Evolutionary conservation across 768 basidiomycete species (phyloP).

Genomic region (Candolleomyces aberdarensis): DNA sequence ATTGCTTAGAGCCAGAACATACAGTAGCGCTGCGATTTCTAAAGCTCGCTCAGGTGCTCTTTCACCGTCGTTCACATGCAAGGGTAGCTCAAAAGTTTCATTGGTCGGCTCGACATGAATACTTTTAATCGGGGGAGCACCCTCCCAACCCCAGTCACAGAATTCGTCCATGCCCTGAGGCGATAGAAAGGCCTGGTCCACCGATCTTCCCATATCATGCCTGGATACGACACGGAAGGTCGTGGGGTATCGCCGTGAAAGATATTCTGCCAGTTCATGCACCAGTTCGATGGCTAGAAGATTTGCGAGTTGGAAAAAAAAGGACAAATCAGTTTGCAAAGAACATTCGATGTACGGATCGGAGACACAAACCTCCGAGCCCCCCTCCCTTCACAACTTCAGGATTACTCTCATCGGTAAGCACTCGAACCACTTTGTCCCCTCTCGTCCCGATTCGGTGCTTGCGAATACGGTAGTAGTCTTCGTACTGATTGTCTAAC

Average conservation of each 20-base stretch:
- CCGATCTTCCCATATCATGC: background rate
- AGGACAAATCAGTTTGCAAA: background rate
- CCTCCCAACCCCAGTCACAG: slow-evolving; percentile 38
- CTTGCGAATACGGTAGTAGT: slow-evolving; percentile 56
- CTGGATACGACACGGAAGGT: slow-evolving; percentile 43
- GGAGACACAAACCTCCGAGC: slow-evolving; percentile 30
- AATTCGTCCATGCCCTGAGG: slow-evolving; percentile 1
- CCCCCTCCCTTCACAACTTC: slow-evolving; percentile 32
- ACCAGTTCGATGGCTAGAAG: slow-evolving; percentile 58
- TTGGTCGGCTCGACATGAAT: slow-evolving; percentile 50
- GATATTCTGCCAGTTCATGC: slow-evolving; percentile 66
- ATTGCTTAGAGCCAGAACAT: slow-evolving; percentile 23
- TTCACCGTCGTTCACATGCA: slow-evolving; percentile 28
- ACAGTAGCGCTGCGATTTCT: slow-evolving; percentile 61
- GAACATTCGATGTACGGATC: background rate
- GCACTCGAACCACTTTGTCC: slow-evolving; percentile 42
- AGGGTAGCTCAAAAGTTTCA: slow-evolving; percentile 49
- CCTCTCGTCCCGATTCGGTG: slow-evolving; percentile 54
- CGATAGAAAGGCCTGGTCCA: background rate
- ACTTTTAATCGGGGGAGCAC: slow-evolving; percentile 45
- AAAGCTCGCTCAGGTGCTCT: slow-evolving; percentile 50
- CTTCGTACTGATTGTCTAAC: slow-evolving; percentile 56
- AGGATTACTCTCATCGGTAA: slow-evolving; percentile 40
- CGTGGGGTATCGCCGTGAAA: slow-evolving; percentile 57
- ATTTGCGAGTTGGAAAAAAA: background rate